Evolutionary conservation across 805 yeast species (phyloP), one percentile per base, ranked within the genome.

Genomic region (Cyberlindnera mississippiensis): DNA sequence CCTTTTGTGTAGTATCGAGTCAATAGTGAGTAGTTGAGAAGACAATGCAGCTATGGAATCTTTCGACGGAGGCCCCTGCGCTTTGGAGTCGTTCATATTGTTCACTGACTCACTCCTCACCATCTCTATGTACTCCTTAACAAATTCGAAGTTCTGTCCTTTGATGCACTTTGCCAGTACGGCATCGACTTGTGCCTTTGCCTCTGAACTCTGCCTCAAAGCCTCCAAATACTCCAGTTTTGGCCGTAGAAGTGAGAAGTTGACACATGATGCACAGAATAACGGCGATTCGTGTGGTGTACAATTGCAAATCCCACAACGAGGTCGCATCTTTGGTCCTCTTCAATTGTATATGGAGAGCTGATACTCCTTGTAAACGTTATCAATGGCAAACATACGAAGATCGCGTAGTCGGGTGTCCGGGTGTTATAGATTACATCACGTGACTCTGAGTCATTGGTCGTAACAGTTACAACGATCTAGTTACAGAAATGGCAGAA

Each of bases 11-110:
- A 52, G 37, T 30, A 53, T 38, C 12, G 54, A 13, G 28, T 57
- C 60, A 3, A 57, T 48, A 6, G 54, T 53, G 32, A 54, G 38
- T 20, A 57, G 35, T 32, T 55, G 56, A 4, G 54, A 46, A 3
- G 54, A 40, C 19, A 57, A 30, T 3, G 58, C 58, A n/a, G 49
- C 56, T 18, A 55, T 38, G 11, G 50, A 37, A 10, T 38, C 47
- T 18, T 22, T 16, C 8, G 31, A 40, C 22, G 26, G 42, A 7
- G 11, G 28, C n/a, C n/a, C n/a, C n/a, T n/a, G n/a, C n/a, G n/a
- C n/a, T n/a, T n/a, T n/a, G 28, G 7, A 34, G 49, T 15, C 35
- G 44, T 15, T 40, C 32, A 19, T 28, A 49, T 26, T n/a, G 17
- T 34, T 41, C 37, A 27, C 13, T 35, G 9, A 33, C 2, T 15